Conservation (phyloP, 2,329 filamentous ascomycete genomes). For the Ceratocystis albifundus region DNA sequence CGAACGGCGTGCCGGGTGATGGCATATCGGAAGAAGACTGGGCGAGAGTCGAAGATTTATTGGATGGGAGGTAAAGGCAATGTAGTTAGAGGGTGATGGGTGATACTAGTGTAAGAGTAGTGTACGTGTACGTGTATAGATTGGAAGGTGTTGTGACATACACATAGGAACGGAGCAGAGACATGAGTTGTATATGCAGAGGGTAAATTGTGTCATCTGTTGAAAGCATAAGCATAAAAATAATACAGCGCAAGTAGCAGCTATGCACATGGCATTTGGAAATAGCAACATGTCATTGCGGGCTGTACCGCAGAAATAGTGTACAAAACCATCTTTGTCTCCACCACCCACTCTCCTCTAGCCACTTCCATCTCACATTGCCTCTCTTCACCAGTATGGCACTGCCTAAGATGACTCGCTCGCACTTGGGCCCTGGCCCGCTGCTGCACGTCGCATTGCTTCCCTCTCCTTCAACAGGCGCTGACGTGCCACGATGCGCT, state of each 20-base stretch:
- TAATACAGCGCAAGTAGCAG: slow-evolving; percentile 3
- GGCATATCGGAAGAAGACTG: slow-evolving; percentile 37
- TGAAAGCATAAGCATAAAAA: neutral
- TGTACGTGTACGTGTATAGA: neutral
- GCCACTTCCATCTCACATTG: neutral
- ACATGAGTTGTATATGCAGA: neutral
- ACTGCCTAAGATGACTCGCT: slow-evolving; percentile 20
- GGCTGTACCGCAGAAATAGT: neutral
- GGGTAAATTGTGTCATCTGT: slow-evolving; percentile 5
- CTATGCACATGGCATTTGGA: neutral
- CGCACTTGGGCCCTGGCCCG: slow-evolving; percentile 24
- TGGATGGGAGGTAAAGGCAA: slow-evolving; percentile 26
- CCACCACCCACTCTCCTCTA: neutral
- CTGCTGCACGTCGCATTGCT: slow-evolving; percentile 30
- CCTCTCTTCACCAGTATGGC: neutral
- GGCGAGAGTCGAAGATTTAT: slow-evolving; percentile 34
- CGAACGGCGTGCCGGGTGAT: slow-evolving; percentile 45
- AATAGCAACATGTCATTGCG: neutral
- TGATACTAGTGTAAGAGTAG: neutral
- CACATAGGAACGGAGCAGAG: neutral
- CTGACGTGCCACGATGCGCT: slow-evolving; percentile 51
- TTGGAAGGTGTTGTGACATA: neutral
- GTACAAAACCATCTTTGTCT: neutral
- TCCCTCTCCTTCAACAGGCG: slow-evolving; percentile 61
- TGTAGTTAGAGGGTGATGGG: slow-evolving; percentile 25